Evolutionary conservation across 441 rosid species (phyloP), one percentile per base, ranked within the genome.

Genomic region (Gossypium gossypioides): DNA sequence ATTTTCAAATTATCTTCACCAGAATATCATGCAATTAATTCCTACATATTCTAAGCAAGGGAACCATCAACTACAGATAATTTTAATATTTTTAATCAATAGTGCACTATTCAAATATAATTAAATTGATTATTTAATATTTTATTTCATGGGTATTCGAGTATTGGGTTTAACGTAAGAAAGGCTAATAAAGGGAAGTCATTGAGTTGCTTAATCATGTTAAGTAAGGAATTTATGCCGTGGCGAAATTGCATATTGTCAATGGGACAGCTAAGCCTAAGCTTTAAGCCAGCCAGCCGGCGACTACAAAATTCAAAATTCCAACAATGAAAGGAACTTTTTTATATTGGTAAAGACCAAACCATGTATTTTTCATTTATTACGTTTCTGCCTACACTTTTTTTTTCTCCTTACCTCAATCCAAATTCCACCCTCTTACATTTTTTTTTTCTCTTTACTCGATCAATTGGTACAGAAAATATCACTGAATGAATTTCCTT

Each of bases 241-340:
- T 50, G 15, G 18, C 71, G 25, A 67, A 50, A 16, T 46, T 15
- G 27, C 24, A 19, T 21, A 8, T 7, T 51, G 25, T 13, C 42
- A 48, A 25, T 68, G 15, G 25, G 59, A 68, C 59, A 68, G 59
- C 46, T 67, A 1, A 27, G 44, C 71, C 9, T 63, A 57, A 57
- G 8, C 62, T 6, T 6, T 62, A 56, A 22, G 15, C 62, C 16
- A 25, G 37, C 34, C 34, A 24, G 62, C 62, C 32, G 42, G 42
- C 42, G 42, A 59, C 66, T 16, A 61, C 66, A 61, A 32, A 21
- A 10, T 55, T 55, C 29, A 55, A 55, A 55, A 9, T 55, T n/a
- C 5, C 19, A 59, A 5, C 3, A 4, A 27, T 2, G 27, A 1
- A 37, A 37, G 10, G 42, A 32, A 37, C 42, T 37, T 37, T 37